Evolutionary conservation across 371 early-diverging fungal genomes (phyloP), one percentile per base, ranked within the genome.

Genomic region (Basidiobolus meristosporus): DNA sequence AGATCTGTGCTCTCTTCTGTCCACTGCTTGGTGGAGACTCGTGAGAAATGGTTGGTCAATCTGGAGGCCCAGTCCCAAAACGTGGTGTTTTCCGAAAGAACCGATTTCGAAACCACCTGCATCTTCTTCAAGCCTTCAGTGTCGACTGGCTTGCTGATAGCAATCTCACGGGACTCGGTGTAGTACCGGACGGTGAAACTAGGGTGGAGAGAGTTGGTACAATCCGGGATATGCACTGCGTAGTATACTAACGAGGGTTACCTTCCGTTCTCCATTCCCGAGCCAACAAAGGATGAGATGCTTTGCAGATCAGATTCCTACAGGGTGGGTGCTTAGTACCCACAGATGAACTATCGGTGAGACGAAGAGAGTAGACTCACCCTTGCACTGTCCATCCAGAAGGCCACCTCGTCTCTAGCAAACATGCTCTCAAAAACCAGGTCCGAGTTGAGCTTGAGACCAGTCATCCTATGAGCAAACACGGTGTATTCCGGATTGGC

Each of bases 381-480:
- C 38, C 59, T 54, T 29, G 72, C 75, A 37, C 71, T 73, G 43
- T 83, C 81, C 10, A 81, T 57, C 84, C 81, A 80, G 40, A 70
- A 56, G 7, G 64, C 44, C 16, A 17, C 37, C 45, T 43, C n/a
- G 14, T 50, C 50, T 18, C 44, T 18, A 5, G 52, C 45, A 31
- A 51, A 68, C 18, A 68, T 22, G 6, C 39, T n/a, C 6, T 34
- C 31, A 51, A 65, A 59, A 36, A 53, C 43, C 0, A 15, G 3
- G 40, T 56, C 51, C 0, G 56, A 28, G 28, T 47, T 47, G n/a
- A n/a, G n/a, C 14, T 32, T 19, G 7, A 4, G 9, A 39, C 19
- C 9, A 17, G 33, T 19, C 33, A 32, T 17, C 12, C 18, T 34
- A 16, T 34, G 34, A 7, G 34, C 34, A n/a, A 16, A 34, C 7